Evolutionary conservation across 2,329 filamentous ascomycete genomes (phyloP), one percentile per base, ranked within the genome.

Genomic region (Lasiodiplodia sp.): DNA sequence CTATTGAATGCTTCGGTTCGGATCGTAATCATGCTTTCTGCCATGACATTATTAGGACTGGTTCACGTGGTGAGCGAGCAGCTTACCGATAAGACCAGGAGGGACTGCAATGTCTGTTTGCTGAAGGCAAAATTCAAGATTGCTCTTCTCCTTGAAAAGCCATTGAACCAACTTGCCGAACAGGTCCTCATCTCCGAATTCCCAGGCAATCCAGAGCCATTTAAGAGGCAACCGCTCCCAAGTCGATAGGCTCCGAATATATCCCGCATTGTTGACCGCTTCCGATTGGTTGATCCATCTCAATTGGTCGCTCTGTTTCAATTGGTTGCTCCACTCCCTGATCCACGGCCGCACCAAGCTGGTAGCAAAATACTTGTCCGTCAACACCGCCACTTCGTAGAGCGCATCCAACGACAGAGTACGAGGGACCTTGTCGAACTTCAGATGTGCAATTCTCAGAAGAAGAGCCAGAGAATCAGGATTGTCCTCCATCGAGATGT

Each of bases 281-380:
- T 25, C 25, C 25, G 25, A 25, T 25, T 25, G 25, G 25, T 25
- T n/a, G n/a, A n/a, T n/a, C n/a, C n/a, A n/a, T n/a, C n/a, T n/a
- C n/a, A n/a, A n/a, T n/a, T n/a, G n/a, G n/a, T n/a, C n/a, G n/a
- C n/a, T n/a, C n/a, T n/a, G n/a, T n/a, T n/a, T n/a, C n/a, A n/a
- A n/a, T n/a, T n/a, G n/a, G n/a, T 23, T 1, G 5, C 28, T 38
- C 60, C 60, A 64, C 16, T 14, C 5, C 0, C 2, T 12, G 23
- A 51, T n/a, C 60, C 47, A 64, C 4, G 60, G 60, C 16, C 1
- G 0, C 0, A 64, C 23, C 4, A 52, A 18, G 2, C 14, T 52
- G 2, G 60, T 64, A 18, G 60, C 60, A 25, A 44, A 44, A 25
- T 64, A 64, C 16, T 52, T 52, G n/a, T 64, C 60, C 16, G 60